Evolutionary conservation across 768 basidiomycete species (phyloP).

Genomic region (Kwoniella pini): DNA sequence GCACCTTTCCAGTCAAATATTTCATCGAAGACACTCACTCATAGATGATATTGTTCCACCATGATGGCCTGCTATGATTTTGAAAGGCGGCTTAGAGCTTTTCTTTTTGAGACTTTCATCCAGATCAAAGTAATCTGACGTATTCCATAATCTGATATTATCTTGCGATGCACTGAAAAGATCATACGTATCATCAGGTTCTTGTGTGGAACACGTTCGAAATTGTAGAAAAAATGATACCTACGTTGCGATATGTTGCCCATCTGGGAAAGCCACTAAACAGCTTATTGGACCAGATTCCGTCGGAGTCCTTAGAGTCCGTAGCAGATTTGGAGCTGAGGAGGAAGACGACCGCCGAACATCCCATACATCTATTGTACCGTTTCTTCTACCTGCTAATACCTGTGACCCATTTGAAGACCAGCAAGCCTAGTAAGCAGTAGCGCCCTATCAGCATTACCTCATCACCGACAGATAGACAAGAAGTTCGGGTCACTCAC

Average conservation of each 20-base stretch:
- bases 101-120: constrained; percentile 65
- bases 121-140: constrained; percentile 69
- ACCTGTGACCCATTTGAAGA: constrained; percentile 83
- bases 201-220: not conserved
- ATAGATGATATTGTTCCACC: constrained; percentile 91
- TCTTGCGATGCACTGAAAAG: constrained; percentile 76
- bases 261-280: constrained; percentile 86
- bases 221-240: constrained; percentile 43
- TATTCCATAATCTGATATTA: constrained; percentile 92
- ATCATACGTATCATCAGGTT: not conserved
- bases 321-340: constrained; percentile 73
- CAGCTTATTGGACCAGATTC: constrained; percentile 91
- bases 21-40: constrained; percentile 62
- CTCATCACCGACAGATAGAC: too few relatives aligned
- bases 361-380: constrained; percentile 91
- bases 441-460: too few relatives aligned
- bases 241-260: constrained; percentile 86
- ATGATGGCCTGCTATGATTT: constrained; percentile 93
- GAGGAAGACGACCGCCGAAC: constrained; percentile 68
- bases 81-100: constrained; percentile 71
- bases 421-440: constrained; percentile 93
- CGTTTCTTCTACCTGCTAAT: constrained; percentile 86
- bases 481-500: too few relatives aligned
- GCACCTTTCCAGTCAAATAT: too few relatives aligned
- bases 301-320: constrained; percentile 78